phyloP scores from a whole-genome alignment of 805 yeast species.

The Yarrowia yakushimensis region DNA sequence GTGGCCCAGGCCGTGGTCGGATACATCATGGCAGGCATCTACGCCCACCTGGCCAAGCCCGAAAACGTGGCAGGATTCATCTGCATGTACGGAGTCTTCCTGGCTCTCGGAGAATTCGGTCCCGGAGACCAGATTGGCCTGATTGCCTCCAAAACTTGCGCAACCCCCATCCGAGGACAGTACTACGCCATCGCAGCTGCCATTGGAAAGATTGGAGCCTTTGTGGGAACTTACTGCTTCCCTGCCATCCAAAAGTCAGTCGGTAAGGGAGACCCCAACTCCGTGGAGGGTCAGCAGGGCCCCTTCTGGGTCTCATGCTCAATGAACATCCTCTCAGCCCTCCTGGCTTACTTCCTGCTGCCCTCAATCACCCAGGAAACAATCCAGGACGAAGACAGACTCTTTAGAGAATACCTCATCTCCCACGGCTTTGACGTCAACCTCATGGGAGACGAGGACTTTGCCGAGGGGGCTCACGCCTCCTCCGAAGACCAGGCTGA shows the following conservation, averaged over 20 bases:
- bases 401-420: conserved; percentile 63
- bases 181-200: conserved; percentile 93
- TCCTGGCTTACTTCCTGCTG: conserved; percentile 62
- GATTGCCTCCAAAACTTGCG: conserved; percentile 78
- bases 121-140: conserved; percentile 91
- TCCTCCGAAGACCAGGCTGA: not conserved
- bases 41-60: conserved; percentile 47
- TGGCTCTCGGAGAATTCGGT: conserved; percentile 87
- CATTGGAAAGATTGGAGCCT: conserved; percentile 87
- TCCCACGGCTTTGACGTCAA: conserved; percentile 69
- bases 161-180: conserved; percentile 86
- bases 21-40: conserved; percentile 73
- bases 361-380: conserved; percentile 85
- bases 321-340: conserved; percentile 67
- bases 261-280: conserved; percentile 43
- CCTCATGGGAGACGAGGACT: conserved; percentile 14
- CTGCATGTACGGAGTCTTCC: conserved; percentile 83
- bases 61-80: conserved; percentile 69
- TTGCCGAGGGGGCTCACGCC: not conserved
- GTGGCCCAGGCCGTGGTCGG: conserved; percentile 73
- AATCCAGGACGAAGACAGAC: conserved; percentile 69
- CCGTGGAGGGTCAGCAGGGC: conserved; percentile 58
- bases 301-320: conserved; percentile 82
- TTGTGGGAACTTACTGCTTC: conserved; percentile 84
- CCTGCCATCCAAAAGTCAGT: conserved; percentile 63